Percentiles rank a stretch among this genome's conserved stretches.
phyloP scores from a whole-genome alignment of 495 filamentous ascomycete species.

The Podospora appendiculata region DNA sequence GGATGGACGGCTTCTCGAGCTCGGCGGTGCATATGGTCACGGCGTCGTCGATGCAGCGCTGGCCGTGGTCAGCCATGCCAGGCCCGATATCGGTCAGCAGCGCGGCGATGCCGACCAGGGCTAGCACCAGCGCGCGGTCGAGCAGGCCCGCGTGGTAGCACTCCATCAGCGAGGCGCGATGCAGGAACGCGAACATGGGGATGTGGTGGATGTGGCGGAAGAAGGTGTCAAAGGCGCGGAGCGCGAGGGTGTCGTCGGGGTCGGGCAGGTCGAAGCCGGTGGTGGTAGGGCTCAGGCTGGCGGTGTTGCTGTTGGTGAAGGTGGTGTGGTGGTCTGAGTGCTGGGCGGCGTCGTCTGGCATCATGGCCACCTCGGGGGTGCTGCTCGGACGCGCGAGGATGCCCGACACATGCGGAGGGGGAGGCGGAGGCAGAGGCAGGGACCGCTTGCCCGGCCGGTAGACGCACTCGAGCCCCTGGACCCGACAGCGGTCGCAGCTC shows the following conservation, averaged over 20 bases:
- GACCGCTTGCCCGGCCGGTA: constrained; percentile 41
- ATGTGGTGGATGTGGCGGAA: constrained; percentile 45
- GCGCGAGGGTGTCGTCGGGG: constrained; percentile 30
- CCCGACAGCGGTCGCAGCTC: constrained; percentile 38
- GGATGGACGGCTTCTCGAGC: constrained; percentile 37
- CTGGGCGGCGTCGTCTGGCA: constrained; percentile 10
- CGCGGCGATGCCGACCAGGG: constrained; percentile 40
- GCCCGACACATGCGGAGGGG: neutral
- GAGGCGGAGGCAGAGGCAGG: constrained; percentile 7
- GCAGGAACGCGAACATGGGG: constrained; percentile 42
- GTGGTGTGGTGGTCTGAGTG: constrained; percentile 5
- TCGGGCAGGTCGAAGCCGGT: constrained; percentile 12
- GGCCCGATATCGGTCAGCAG: constrained; percentile 37
- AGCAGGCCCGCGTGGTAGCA: constrained; percentile 41
- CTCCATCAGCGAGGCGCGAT: constrained; percentile 45
- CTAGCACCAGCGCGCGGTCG: constrained; percentile 37
- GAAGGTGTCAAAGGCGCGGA: constrained; percentile 38
- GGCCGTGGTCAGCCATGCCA: constrained; percentile 34
- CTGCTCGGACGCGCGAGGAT: neutral
- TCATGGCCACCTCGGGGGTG: neutral
- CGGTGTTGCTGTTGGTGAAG: constrained; percentile 12
- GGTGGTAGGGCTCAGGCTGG: constrained; percentile 12
- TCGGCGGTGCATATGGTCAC: constrained; percentile 32
- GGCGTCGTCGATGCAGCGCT: constrained; percentile 39
- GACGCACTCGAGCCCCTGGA: constrained; percentile 40